Evolutionary conservation across 352 stramenopile genomes (phyloP), one percentile per base, ranked within the genome.

Genomic region (Globisporangium radiosum): DNA sequence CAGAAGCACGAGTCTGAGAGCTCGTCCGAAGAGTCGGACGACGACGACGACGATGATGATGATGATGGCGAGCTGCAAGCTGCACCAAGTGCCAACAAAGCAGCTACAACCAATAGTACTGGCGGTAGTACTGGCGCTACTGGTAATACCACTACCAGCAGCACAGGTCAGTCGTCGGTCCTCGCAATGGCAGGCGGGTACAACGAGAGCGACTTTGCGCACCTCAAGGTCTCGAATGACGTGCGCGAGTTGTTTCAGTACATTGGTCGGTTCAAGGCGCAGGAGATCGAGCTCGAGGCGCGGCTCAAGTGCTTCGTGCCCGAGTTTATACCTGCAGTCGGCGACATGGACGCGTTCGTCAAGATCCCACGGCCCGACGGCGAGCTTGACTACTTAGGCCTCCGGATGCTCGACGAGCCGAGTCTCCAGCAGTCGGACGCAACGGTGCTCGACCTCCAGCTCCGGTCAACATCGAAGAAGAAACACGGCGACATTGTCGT

Each of bases 231-330:
- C 15, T 92, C 87, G 1, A 76, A 78, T 47, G 90, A 98, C 53
- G 84, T 97, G 48, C 76, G 84, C 10, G 90, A 97, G 60, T 65
- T 98, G 1, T 98, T 98, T 68, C 77, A 97, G 70, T 97, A 97
- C 76, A 97, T 98, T 56, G 84, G 85, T 5, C 77, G 87, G 19
- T 99, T 98, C 75, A 97, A 98, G 66, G 85, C 94, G 3, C 91
- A 98, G 59, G 92, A 98, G 51, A 89, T 98, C 47, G 93, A 98
- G 55, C 75, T 99, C 43, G 90, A 98, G 64, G 97, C 95, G 42
- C 81, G 85, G 38, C 81, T 99, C 51, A 98, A 98, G 71, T 98
- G 92, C 64, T 99, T 98, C 68, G 90, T 98, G 42, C 96, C 96
- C 5, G 91, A 98, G 63, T 98, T 96, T 69, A 98, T 98, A 48